Conservation (phyloP, 306 rosid genomes). For the Psophocarpus tetragonolobus region DNA sequence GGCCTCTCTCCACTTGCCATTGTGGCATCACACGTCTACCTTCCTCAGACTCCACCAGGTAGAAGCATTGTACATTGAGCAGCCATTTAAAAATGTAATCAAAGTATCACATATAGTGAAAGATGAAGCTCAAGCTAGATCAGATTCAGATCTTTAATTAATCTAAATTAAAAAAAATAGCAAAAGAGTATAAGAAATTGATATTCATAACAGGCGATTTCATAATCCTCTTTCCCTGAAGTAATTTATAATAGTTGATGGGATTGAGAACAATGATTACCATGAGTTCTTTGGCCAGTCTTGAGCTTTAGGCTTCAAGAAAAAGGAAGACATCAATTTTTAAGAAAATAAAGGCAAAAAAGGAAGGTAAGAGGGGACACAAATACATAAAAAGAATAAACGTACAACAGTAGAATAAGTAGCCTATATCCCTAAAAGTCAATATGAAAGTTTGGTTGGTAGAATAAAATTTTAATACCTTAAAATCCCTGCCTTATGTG, state of each 20-base stretch:
- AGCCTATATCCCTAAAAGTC: conserved; percentile 28
- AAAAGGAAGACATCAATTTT: conserved; percentile 52
- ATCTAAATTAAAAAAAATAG: no score
- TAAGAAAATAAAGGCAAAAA: conserved; percentile 49
- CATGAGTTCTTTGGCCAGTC: conserved; percentile 63
- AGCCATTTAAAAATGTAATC: background rate
- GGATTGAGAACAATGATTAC: conserved; percentile 49
- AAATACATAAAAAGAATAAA: conserved; percentile 42
- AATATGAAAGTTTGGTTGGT: conserved; percentile 35
- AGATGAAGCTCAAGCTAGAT: conserved; percentile 13
- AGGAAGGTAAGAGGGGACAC: conserved; percentile 21
- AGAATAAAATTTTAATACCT: conserved; percentile 49
- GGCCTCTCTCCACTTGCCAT: background rate
- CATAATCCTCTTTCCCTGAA: background rate
- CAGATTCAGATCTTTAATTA: conserved; percentile 12
- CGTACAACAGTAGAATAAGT: conserved; percentile 28
- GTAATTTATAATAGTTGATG: conserved; percentile 5
- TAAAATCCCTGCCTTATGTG: conserved; percentile 81
- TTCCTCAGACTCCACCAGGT: background rate
- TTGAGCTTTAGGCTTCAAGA: conserved; percentile 74
- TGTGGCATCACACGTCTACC: background rate
- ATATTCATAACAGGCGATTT: background rate
- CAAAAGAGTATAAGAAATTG: background rate
- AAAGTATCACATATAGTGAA: background rate
- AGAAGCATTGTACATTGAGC: background rate